Conservation (phyloP, 2,329 filamentous ascomycete genomes). For the Fusarium abutilonis region DNA sequence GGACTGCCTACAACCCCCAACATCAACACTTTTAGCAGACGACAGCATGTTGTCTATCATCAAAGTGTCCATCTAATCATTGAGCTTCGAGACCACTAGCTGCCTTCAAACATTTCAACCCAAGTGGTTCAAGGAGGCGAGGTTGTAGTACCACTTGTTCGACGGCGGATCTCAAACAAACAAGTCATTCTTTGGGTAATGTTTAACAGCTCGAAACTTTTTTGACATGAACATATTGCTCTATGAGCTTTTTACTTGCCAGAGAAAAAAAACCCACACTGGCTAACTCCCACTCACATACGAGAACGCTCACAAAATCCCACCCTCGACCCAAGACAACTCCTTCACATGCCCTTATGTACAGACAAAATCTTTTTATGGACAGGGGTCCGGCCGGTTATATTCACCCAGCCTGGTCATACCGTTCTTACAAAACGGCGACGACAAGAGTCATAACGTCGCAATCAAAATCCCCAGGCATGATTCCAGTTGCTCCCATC, state of each 20-base stretch:
- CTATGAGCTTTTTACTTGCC: conserved; percentile 7
- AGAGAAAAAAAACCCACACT: not conserved
- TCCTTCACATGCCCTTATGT: not conserved
- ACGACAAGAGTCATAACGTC: not conserved
- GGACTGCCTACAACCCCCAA: not conserved
- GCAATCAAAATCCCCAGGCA: conserved; percentile 36
- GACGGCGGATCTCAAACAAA: not conserved
- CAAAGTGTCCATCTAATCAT: not conserved
- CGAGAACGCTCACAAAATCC: conserved; percentile 17
- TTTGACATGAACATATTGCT: not conserved
- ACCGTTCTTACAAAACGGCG: not conserved
- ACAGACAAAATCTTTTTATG: conserved; percentile 5
- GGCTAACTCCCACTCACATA: conserved; percentile 7
- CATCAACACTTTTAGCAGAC: not conserved
- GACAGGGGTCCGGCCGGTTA: not conserved
- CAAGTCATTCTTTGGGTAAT: no score
- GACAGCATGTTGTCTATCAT: not conserved
- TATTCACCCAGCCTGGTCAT: not conserved
- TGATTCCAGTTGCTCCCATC: conserved; percentile 29
- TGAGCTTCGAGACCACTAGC: not conserved
- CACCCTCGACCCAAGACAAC: not conserved
- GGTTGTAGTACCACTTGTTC: not conserved
- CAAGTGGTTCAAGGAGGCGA: not conserved
- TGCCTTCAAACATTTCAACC: not conserved
- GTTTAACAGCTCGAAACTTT: not conserved